Conservation (phyloP, 805 yeast species). For the Candida orba region DNA sequence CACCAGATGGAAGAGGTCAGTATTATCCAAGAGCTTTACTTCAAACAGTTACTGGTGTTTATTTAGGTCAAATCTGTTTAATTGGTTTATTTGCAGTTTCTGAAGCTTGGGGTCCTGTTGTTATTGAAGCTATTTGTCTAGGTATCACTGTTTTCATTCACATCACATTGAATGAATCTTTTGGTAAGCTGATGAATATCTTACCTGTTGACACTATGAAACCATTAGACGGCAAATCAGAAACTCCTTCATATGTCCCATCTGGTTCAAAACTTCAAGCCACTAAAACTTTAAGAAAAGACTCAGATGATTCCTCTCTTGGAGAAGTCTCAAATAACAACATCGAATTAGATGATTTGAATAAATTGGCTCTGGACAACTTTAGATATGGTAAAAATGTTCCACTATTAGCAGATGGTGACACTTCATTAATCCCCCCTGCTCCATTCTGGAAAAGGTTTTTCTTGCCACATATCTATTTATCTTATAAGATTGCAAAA, state of each 20-base stretch:
- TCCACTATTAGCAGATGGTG: constrained; percentile 71
- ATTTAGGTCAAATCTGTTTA: constrained; percentile 80
- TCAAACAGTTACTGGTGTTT: constrained; percentile 84
- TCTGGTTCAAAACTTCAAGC: constrained; percentile 16
- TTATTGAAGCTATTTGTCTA: constrained; percentile 60
- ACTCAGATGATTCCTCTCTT: constrained; percentile 5
- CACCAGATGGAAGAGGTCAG: constrained; percentile 70
- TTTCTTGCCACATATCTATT: constrained; percentile 48
- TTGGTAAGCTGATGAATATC: constrained; percentile 48
- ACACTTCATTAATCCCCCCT: constrained; percentile 23
- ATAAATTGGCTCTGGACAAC: constrained; percentile 15
- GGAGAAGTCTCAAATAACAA: constrained; percentile 9
- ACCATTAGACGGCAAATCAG: constrained; percentile 63
- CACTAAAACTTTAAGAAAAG: not conserved
- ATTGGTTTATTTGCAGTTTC: constrained; percentile 84
- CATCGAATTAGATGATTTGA: constrained; percentile 22
- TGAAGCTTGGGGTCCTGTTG: constrained; percentile 93
- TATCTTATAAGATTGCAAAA: constrained; percentile 41
- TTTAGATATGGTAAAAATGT: constrained; percentile 25
- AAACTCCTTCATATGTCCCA: constrained; percentile 52
- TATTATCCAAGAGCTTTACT: constrained; percentile 84
- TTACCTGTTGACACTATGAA: constrained; percentile 71
- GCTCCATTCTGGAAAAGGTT: constrained; percentile 41
- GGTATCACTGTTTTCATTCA: constrained; percentile 66
- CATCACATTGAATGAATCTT: constrained; percentile 54